Evolutionary conservation across 139 green algal species (phyloP).

Genomic region (Chlorella sp.): DNA sequence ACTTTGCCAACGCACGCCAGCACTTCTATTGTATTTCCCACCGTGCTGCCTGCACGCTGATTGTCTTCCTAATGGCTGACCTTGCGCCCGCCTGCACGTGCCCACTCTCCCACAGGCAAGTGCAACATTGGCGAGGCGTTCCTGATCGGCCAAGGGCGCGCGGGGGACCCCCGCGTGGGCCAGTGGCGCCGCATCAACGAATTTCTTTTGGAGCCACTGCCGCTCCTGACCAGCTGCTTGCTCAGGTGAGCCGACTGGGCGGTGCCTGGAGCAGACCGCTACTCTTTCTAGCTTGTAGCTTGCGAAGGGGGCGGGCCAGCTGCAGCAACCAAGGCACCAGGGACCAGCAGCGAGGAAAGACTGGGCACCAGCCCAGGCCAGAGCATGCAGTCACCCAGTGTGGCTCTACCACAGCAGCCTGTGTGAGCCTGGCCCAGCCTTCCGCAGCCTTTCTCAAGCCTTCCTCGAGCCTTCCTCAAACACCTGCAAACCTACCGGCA

Average conservation of each 20-base stretch:
- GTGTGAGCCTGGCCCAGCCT: too few relatives aligned
- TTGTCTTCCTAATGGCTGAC: not conserved
- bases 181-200: slow-evolving; percentile 50
- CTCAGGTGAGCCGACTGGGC: too few relatives aligned
- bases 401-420: too few relatives aligned
- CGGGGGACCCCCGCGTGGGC: slow-evolving; percentile 17
- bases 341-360: not conserved
- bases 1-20: too few relatives aligned
- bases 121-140: slow-evolving; percentile 45
- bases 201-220: slow-evolving; percentile 46
- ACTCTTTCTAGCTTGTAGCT: too few relatives aligned
- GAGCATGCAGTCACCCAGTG: too few relatives aligned
- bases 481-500: too few relatives aligned
- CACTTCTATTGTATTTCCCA: too few relatives aligned
- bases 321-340: not conserved
- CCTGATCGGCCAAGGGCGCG: slow-evolving; percentile 32
- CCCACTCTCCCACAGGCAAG: slow-evolving; percentile 21
- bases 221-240: slow-evolving; percentile 34
- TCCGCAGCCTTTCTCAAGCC: too few relatives aligned
- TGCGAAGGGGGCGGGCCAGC: not conserved
- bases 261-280: too few relatives aligned
- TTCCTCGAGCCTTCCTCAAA: too few relatives aligned
- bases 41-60: too few relatives aligned
- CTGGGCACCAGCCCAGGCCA: not conserved
- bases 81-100: not conserved